Evolutionary conservation across 306 rosid species (phyloP).

Genomic region (Prunus mume): DNA sequence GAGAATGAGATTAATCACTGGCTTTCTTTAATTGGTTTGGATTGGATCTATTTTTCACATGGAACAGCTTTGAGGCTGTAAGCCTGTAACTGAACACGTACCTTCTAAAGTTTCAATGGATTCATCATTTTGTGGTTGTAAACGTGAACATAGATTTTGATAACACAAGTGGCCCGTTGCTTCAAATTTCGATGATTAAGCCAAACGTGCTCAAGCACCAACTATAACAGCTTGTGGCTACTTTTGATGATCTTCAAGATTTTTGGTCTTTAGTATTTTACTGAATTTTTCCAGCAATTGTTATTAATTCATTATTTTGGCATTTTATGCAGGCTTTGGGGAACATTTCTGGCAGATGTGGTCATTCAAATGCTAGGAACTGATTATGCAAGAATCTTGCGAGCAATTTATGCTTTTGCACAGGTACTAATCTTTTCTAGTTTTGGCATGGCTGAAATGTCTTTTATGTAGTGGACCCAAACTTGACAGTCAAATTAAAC

Average conservation of each 20-base stretch:
- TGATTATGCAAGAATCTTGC: slow-evolving; percentile 88
- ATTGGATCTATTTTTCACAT: neutral
- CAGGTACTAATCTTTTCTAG: slow-evolving; percentile 49
- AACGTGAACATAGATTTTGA: neutral
- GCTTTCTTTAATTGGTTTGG: neutral
- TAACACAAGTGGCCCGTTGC: neutral
- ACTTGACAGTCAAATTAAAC: neutral
- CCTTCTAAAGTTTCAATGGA: neutral
- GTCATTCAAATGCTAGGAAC: slow-evolving; percentile 98
- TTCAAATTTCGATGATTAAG: neutral
- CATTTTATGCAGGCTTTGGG: slow-evolving; percentile 74
- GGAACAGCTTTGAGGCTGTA: neutral
- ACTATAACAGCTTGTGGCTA: neutral
- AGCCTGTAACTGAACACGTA: neutral
- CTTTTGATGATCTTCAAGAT: neutral
- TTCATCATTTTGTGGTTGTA: neutral
- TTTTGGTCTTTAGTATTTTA: slow-evolving; percentile 6
- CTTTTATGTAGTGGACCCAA: neutral
- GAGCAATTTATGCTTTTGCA: slow-evolving; percentile 89
- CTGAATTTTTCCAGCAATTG: slow-evolving; percentile 5
- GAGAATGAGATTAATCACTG: neutral
- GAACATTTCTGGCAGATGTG: slow-evolving; percentile 85
- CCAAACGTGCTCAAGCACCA: neutral
- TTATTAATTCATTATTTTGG: slow-evolving; percentile 25
- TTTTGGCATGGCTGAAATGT: slow-evolving; percentile 4